These are phyloP conservation scores for Chrysosphaeria jannelii DNA, from an alignment of 2,329 filamentous ascomycete genomes.

Conservation along the genomic window DNA sequence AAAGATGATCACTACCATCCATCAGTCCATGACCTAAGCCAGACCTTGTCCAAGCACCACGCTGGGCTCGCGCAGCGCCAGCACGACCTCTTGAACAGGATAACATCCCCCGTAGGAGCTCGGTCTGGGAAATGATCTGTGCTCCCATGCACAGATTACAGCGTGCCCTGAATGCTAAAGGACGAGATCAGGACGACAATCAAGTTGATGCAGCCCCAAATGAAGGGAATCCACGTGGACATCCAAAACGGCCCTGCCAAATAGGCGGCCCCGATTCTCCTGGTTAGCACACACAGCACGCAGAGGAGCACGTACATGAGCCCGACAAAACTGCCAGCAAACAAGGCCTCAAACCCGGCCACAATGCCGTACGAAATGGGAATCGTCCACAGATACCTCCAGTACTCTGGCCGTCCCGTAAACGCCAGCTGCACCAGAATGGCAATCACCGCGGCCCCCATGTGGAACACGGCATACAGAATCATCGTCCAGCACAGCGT, in stretches of 20 bases:
- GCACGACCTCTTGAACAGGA: too few species aligned
- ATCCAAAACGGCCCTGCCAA: constrained; percentile 59
- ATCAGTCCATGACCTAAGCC: too few species aligned
- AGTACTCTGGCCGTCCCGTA: constrained; percentile 13
- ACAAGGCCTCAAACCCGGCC: constrained; percentile 43
- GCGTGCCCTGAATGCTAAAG: constrained; percentile 72
- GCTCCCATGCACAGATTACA: too few species aligned
- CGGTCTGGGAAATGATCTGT: too few species aligned
- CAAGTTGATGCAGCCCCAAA: constrained; percentile 67
- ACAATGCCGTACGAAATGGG: constrained; percentile 40
- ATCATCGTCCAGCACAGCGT: constrained; percentile 68
- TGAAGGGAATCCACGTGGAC: constrained; percentile 81
- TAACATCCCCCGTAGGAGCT: too few species aligned
- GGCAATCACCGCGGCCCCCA: constrained; percentile 40
- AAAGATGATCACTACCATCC: too few species aligned
- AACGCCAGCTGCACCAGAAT: constrained; percentile 37
- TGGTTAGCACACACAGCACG: background rate
- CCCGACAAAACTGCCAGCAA: constrained; percentile 59
- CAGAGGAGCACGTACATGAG: constrained; percentile 29
- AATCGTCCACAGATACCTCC: constrained; percentile 37
- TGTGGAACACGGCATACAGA: constrained; percentile 44
- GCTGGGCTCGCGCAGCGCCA: too few species aligned
- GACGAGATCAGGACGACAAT: constrained; percentile 60
- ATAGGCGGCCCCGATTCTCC: constrained; percentile 51
- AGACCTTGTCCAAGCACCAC: too few species aligned